phyloP scores from a whole-genome alignment of 2,329 filamentous ascomycete species.

The Penicillium sp. region DNA sequence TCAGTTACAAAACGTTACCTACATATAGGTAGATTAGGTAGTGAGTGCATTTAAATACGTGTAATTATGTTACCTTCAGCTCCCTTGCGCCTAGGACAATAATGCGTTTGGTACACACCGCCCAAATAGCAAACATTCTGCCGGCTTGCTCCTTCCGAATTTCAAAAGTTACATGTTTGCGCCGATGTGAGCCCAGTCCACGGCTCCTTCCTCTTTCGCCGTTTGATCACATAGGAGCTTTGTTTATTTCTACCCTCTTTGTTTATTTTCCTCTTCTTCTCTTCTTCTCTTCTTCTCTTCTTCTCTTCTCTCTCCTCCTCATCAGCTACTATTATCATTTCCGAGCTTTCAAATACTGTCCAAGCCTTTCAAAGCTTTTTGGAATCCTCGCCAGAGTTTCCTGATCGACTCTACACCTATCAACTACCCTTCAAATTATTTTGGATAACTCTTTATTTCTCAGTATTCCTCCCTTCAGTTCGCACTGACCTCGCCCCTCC shows the following conservation, averaged over 20 bases:
- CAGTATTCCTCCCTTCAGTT: not conserved
- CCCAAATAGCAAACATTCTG: not conserved
- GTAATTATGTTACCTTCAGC: no score
- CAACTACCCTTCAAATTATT: not conserved
- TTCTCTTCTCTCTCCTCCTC: not conserved
- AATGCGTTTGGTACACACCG: not conserved
- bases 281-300: not conserved
- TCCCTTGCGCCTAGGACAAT: no score
- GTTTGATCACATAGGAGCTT: not conserved
- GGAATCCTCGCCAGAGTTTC: not conserved
- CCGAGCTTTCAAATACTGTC: not conserved
- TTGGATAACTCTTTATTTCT: not conserved
- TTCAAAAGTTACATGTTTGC: slow-evolving; percentile 7
- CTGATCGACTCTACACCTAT: not conserved
- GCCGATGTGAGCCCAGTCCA: not conserved
- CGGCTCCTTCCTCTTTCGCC: slow-evolving; percentile 2
- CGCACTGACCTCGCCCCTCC: not conserved
- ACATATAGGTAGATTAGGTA: no score
- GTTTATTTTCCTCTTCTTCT: not conserved
- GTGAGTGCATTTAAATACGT: no score
- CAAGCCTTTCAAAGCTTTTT: not conserved
- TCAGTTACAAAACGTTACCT: no score
- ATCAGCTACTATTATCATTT: not conserved
- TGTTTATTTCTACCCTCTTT: slow-evolving; percentile 2
- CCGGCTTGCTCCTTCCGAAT: slow-evolving; percentile 5